Evolutionary conservation across 2,329 filamentous ascomycete genomes (phyloP), one percentile per base, ranked within the genome.

Genomic region (Daldinia sp.): DNA sequence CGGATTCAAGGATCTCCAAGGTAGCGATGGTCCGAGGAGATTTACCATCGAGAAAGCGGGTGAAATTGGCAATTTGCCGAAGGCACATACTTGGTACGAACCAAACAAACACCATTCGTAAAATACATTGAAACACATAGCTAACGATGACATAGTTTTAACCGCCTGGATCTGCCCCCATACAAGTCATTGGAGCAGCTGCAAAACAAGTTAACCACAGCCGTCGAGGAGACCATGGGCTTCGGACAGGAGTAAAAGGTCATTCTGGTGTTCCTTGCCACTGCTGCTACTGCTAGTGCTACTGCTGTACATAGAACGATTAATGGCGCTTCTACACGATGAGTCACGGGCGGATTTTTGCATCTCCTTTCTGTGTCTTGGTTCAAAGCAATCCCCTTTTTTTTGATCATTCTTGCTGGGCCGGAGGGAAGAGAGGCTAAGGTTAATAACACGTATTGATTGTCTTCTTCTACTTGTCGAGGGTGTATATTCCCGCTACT

Each of bases 41-140:
- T 99, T 99, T 74, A 99, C 95, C 0, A 98, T 99, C 77, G 95
- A 99, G 78, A 98, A 98, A 82, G 93, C 94, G 34, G 95, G 95
- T 61, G 95, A 98, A 76, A 83, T 94, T 53, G 88, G 85, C 64
- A 96, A 97, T 72, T 78, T 99, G 75, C 95, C 95, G 29, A 99
- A 99, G 81, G 95, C 93, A 63, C 95, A 99, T 77, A 99, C 95
- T 71, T 99, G 95, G 93, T 97, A 88, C 71, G 90, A 85, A 58
- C 9, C 51, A 17, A 27, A 30, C 0, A 15, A 13, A 15, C 21
- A 41, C 27, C 23, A 3, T 19, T 51, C n/a, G 29, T 32, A 11
- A 35, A 35, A 1, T 49, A 21, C 6, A 10, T 15, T 7, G 34
- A 30, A 17, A 61, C 21, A 15, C 15, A 11, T n/a, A 8, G 51